Evolutionary conservation across 75 land plant species (phyloP).

Genomic region (Selaginella tamariscina): DNA sequence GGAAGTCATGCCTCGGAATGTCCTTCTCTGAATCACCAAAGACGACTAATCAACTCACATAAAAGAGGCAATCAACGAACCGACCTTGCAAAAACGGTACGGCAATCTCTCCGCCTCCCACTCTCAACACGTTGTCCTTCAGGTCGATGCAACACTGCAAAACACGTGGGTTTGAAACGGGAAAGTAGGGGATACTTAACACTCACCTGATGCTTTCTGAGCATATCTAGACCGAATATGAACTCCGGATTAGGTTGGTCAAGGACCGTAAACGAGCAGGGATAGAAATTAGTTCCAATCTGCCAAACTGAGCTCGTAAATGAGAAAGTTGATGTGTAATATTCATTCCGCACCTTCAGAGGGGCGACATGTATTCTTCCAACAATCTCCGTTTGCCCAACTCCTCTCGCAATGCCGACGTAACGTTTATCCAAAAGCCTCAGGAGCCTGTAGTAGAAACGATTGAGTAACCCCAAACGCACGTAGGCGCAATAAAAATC

Average conservation of each 20-base stretch:
- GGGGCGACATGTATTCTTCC: conserved; percentile 98
- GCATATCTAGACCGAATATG: conserved; percentile 96
- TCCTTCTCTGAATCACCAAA: not conserved
- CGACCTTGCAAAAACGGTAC: conserved; percentile 93
- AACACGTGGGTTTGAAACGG: not conserved
- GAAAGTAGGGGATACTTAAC: not conserved
- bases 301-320: too few species aligned
- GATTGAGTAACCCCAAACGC: too few species aligned
- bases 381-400: conserved; percentile 87
- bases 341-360: conserved; percentile 53
- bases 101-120: conserved; percentile 93
- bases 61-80: not conserved
- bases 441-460: conserved; percentile 39
- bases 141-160: conserved; percentile 80
- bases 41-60: not conserved
- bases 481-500: not conserved
- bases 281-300: conserved; percentile 76
- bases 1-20: not conserved
- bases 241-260: conserved; percentile 90
- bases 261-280: conserved; percentile 75
- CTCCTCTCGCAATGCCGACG: conserved; percentile 83
- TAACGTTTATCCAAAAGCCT: conserved; percentile 82
- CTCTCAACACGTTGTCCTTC: conserved; percentile 80
- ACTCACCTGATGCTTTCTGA: conserved; percentile 79
- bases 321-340: too few species aligned